Base-by-base conservation (phyloP, 805 yeast genomes). In the Scheffersomyces stipitis region DNA sequence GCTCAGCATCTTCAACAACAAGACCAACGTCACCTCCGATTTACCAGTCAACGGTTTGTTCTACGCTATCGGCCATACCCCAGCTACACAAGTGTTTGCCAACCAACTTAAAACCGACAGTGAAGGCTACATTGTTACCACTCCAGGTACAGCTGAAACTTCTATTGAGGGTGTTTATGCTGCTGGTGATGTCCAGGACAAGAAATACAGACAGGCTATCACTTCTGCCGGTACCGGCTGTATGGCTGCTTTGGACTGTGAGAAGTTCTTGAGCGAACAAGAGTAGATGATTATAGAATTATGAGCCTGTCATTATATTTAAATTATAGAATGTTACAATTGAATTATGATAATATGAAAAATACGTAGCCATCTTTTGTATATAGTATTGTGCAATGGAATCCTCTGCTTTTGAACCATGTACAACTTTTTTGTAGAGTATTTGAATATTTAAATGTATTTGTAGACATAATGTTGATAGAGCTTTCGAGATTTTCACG, bases 141-240 rank as follows among this genome's bases (percentile, higher is more conserved):
- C 74, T 28, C 96, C 98, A 53, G 99, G 98, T 45, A 72, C 96
- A 15, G 71, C 98, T 13, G 66, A 72, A 52, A 93, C 99, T 32
- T 81, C 95, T 10, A 78, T 91, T 41, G 78, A 77, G 56, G 98
- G 97, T 62, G 86, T 93, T 44, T 93, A 85, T 52, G 99, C 99
- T 42, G 99, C 99, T 42, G 99, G 99, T 69, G 99, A 93, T 60
- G 99, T 93, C 40, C 99, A 93, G 70, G 99, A 93, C 69, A 83
- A 87, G 66, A 80, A 78, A 62, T 93, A 91, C 70, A 87, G 99
- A 81, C 99, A 93, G 74, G 99, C 99, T 41, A 88, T 93, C 60
- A 93, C 99, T 28, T 89, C 97, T 63, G 99, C 99, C n/a, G 99
- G 99, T 59, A 78, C 96, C 46, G 99, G 99, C 46, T 93, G 99